A percentile compares a stretch with the other conserved stretches of the same genome.
Conservation (phyloP, 2,329 filamentous ascomycete genomes). For the Aureobasidium sp. region DNA sequence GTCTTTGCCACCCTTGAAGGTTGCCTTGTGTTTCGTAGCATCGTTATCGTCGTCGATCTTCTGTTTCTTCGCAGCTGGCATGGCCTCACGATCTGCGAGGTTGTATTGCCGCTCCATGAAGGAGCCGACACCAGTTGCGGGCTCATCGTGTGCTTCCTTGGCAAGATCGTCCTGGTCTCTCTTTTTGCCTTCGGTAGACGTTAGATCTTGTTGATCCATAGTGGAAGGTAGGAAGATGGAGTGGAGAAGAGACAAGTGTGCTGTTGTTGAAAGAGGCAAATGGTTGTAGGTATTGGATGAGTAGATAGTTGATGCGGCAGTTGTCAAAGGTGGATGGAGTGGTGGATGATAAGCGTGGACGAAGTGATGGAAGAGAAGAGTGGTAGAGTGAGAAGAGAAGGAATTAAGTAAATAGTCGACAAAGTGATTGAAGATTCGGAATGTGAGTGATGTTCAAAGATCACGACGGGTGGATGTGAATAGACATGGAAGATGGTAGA, state of each 20-base stretch:
- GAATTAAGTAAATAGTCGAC: neutral
- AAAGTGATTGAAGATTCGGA: neutral
- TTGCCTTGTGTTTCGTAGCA: conserved; percentile 34
- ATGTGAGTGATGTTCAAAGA: neutral
- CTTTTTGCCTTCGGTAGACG: neutral
- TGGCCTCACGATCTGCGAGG: conserved; percentile 56
- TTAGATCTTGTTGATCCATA: neutral
- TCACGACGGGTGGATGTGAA: neutral
- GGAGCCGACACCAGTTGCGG: conserved; percentile 31
- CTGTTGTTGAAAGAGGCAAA: neutral
- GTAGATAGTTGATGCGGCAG: neutral
- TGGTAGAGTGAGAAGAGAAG: neutral
- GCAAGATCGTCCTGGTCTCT: neutral
- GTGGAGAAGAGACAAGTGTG: neutral
- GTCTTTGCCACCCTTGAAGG: conserved; percentile 38
- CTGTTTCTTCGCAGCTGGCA: conserved; percentile 33
- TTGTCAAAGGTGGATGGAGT: neutral
- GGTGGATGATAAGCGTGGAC: neutral
- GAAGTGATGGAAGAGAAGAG: neutral
- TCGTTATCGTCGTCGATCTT: neutral
- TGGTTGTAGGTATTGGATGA: neutral
- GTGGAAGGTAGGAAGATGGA: neutral
- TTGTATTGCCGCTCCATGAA: conserved; percentile 72
- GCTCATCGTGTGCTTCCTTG: conserved; percentile 13
- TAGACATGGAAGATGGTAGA: neutral